Evolutionary conservation across 2,329 filamentous ascomycete genomes (phyloP).

Genomic region (Penicillium brasilianum): DNA sequence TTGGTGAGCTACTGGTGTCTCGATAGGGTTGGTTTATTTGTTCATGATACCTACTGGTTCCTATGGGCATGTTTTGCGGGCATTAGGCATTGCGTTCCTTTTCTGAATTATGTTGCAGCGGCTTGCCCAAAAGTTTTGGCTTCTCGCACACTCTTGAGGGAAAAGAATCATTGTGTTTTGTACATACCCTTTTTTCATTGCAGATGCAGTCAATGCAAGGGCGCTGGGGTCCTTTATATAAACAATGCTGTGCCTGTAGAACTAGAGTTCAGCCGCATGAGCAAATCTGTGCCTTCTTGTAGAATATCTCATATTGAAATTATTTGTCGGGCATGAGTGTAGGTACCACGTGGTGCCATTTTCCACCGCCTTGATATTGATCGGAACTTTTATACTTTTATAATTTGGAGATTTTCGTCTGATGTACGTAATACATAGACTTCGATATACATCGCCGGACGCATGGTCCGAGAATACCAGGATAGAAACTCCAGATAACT

Average conservation of each 20-base stretch:
- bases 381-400: neutral
- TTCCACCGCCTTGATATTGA: neutral
- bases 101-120: conserved; percentile 18
- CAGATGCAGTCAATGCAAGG: conserved; percentile 16
- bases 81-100: neutral
- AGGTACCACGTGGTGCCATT: neutral
- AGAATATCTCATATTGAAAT: too few species aligned
- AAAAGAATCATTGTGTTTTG: conserved; percentile 17
- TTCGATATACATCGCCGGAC: neutral
- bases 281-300: neutral
- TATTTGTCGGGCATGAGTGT: neutral
- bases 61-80: conserved; percentile 23
- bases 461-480: neutral
- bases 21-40: conserved; percentile 13
- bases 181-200: conserved; percentile 24
- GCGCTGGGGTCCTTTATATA: neutral
- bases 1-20: conserved; percentile 41
- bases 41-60: conserved; percentile 27
- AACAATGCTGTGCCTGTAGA: neutral
- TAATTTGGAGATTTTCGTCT: neutral
- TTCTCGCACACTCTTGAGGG: conserved; percentile 15
- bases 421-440: neutral
- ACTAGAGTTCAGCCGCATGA: neutral
- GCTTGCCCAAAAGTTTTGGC: conserved; percentile 24
- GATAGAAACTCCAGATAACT: conserved; percentile 5